These are phyloP conservation scores for Biscogniauxia mediterranea DNA, from an alignment of 2,329 filamentous ascomycete species.

Conservation along the genomic window DNA sequence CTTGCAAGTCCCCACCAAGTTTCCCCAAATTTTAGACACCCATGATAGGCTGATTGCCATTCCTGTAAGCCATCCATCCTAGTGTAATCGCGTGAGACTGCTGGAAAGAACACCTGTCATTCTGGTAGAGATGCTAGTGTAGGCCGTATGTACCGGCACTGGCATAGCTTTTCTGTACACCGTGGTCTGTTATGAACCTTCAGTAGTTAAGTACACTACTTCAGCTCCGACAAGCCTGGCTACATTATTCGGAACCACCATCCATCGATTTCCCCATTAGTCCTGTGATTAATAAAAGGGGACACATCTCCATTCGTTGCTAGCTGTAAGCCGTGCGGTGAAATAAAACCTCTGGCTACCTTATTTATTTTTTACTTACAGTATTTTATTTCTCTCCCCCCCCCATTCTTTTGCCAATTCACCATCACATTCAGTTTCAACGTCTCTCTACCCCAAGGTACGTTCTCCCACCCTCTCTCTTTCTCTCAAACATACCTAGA, in stretches of 20 bases:
- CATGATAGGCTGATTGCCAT: background rate
- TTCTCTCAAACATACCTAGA: background rate
- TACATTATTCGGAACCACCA: background rate
- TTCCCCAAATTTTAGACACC: background rate
- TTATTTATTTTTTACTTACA: slow-evolving; percentile 3
- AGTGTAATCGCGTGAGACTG: background rate
- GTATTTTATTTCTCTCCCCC: no score
- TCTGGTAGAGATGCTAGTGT: background rate
- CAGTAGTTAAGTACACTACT: background rate
- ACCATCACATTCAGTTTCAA: slow-evolving; percentile 1
- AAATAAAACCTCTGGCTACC: slow-evolving; percentile 8
- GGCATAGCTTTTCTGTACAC: background rate
- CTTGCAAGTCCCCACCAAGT: background rate
- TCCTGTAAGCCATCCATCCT: background rate
- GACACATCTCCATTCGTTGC: slow-evolving; percentile 21
- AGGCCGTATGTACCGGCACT: no score
- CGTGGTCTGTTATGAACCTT: background rate
- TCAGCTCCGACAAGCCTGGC: background rate
- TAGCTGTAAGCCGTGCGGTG: background rate
- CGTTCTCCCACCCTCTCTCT: slow-evolving; percentile 1
- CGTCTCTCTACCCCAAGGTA: slow-evolving; percentile 15
- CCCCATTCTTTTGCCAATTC: slow-evolving; percentile 7
- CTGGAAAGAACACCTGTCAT: background rate
- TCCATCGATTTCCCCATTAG: background rate
- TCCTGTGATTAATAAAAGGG: slow-evolving; percentile 7